These are phyloP conservation scores for Suhomyces coccinellae DNA, from an alignment of 1,139 yeast species.

Conservation along the genomic window DNA sequence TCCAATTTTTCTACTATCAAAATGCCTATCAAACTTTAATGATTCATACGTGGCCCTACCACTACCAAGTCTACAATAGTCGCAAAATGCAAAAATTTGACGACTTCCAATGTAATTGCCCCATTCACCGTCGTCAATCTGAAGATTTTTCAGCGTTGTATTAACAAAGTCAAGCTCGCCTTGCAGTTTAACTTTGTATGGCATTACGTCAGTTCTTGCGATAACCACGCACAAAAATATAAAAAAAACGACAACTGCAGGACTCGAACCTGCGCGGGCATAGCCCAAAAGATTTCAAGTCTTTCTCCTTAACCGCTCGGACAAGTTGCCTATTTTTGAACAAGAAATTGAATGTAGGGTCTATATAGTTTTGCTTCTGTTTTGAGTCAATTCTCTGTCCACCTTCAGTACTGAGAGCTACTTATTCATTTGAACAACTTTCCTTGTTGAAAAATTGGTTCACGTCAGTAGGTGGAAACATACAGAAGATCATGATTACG, in stretches of 20 bases:
- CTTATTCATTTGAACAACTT: no score
- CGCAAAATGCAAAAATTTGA: background rate
- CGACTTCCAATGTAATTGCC: background rate
- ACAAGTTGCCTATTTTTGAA: constrained; percentile 44
- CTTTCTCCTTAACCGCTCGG: constrained; percentile 62
- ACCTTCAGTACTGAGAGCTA: no score
- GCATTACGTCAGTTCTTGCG: no score
- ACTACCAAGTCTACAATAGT: background rate
- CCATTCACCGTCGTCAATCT: background rate
- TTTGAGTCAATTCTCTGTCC: background rate
- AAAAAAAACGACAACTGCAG: constrained; percentile 53
- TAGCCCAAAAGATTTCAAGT: constrained; percentile 58
- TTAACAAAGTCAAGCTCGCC: no score
- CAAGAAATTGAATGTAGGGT: background rate
- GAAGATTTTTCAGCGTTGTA: background rate
- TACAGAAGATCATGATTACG: no score
- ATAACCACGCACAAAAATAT: no score
- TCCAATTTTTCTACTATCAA: background rate
- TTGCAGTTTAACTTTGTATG: no score
- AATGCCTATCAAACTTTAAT: no score
- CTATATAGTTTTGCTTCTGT: background rate
- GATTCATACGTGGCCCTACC: constrained; percentile 4
- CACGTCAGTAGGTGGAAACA: no score
- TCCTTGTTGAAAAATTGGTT: no score
- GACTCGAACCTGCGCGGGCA: constrained; percentile 64